phyloP scores from a whole-genome alignment of 129 eudicot species.

The Lactuca saligna region DNA sequence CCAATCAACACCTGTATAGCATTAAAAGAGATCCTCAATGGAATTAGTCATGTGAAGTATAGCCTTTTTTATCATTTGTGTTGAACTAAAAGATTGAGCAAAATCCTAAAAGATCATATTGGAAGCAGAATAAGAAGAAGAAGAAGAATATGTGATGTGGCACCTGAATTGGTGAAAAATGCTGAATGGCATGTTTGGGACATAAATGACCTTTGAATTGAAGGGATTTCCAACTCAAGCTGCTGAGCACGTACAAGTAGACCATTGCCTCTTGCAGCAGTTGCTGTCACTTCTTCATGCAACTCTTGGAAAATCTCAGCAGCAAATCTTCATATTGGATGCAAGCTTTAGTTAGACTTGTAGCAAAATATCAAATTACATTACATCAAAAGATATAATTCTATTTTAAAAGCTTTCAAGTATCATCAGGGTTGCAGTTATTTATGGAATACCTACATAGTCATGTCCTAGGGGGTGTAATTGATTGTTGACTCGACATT shows the following conservation, averaged over 20 bases:
- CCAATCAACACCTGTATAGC: conserved; percentile 81
- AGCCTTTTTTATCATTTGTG: background rate
- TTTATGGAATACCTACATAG: too few relatives aligned
- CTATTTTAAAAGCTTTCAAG: background rate
- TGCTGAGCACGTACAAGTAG: conserved; percentile 73
- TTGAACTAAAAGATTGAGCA: background rate
- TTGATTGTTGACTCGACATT: too few relatives aligned
- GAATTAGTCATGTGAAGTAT: conserved; percentile 7
- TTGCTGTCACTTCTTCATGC: conserved; percentile 88
- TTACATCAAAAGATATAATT: conserved; percentile 14
- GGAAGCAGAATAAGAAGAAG: too few relatives aligned
- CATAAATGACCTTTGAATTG: conserved; percentile 72
- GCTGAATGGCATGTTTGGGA: conserved; percentile 73
- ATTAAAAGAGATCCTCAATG: conserved; percentile 21
- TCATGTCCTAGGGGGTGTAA: too few relatives aligned
- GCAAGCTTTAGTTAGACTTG: conserved; percentile 29
- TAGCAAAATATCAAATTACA: conserved; percentile 18
- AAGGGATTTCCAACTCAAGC: conserved; percentile 77
- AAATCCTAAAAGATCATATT: background rate
- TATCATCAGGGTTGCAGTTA: background rate
- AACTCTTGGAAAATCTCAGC: conserved; percentile 91
- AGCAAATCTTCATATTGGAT: conserved; percentile 71
- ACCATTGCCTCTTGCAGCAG: conserved; percentile 90
- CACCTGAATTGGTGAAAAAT: conserved; percentile 65
- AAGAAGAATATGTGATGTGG: conserved; percentile 19